These are phyloP conservation scores for Pseudevernia furfuracea DNA, from an alignment of 495 filamentous ascomycete genomes.

Conservation along the genomic window DNA sequence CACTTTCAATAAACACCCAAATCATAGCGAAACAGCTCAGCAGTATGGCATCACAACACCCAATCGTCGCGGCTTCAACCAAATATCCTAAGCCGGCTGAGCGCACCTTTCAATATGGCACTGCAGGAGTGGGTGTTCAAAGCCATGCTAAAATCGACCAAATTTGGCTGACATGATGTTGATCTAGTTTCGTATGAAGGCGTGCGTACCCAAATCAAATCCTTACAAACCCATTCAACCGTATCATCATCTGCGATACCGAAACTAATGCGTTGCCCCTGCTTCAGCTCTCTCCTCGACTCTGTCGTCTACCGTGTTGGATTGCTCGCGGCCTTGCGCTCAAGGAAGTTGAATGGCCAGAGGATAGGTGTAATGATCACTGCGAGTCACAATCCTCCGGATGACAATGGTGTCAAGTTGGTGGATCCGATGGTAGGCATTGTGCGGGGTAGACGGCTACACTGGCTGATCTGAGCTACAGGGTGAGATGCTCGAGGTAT, in stretches of 20 bases:
- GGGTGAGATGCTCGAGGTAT: constrained; percentile 92
- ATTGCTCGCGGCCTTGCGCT: constrained; percentile 81
- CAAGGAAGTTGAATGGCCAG: constrained; percentile 77
- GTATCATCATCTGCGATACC: neutral
- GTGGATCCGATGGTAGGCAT: constrained; percentile 79
- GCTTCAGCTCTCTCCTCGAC: constrained; percentile 53
- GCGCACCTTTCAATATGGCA: constrained; percentile 81
- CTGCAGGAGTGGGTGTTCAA: constrained; percentile 63
- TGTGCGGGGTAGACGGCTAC: neutral
- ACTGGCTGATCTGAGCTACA: constrained; percentile 25
- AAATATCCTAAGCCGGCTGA: constrained; percentile 65
- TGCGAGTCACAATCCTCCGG: constrained; percentile 92
- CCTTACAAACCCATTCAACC: neutral
- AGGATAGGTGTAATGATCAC: constrained; percentile 98
- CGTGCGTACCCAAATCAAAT: constrained; percentile 44
- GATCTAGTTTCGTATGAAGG: constrained; percentile 68
- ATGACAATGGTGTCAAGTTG: constrained; percentile 97
- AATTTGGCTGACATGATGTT: constrained; percentile 25
- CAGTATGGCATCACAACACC: constrained; percentile 23
- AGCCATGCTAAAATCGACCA: constrained; percentile 12
- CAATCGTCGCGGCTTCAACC: constrained; percentile 52
- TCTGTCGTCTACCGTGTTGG: constrained; percentile 87
- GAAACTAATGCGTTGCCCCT: constrained; percentile 1
- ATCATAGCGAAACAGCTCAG: neutral
- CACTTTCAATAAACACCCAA: neutral